Evolutionary conservation across 805 yeast genomes (phyloP), one percentile per base, ranked within the genome.

Genomic region (Metschnikowia cubensis): DNA sequence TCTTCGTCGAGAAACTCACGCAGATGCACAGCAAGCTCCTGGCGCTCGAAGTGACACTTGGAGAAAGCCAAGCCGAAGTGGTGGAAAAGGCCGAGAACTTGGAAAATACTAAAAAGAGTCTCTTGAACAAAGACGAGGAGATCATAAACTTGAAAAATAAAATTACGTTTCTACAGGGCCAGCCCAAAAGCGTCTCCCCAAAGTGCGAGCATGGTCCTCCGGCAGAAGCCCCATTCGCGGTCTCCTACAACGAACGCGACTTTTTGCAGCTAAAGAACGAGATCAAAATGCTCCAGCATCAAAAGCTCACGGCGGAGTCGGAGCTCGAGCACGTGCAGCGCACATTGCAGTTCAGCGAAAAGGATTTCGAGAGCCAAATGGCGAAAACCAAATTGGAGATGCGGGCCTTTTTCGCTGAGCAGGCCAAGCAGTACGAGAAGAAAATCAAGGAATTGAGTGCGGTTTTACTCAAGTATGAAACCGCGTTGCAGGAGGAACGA

Each of bases 401-500:
- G 15, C 60, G 61, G 6, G 66, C 66, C 14, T 61, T 58, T 10
- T 49, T 69, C 14, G 55, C 62, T 17, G 48, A 58, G 11, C 56
- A 61, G 34, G 57, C 62, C 4, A 54, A 53, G 1, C 70, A 61
- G 32, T 64, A 67, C 51, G 76, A 73, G 45, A 65, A 62, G 42
- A 68, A 63, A 45, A 62, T 73, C 22, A 69, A 67, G 48, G 75
- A 73, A 40, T 57, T 73, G 18, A 53, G 59, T 13, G 53, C 62
- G 15, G 58, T 64, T 5, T 53, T 71, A 1, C 50, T 62, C 11
- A 67, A 61, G 55, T 72, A 64, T 51, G 78, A 73, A 53, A 54
- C 59, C 1, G 50, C 68, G 18, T 49, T 73, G 3, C 76, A 71
- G 42, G 75, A 72, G 45, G 70, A 70, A 51, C 67, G 71, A 48